phyloP scores from a whole-genome alignment of 1,284 basidiomycete genomes.

The Retiboletus flavoniger region DNA sequence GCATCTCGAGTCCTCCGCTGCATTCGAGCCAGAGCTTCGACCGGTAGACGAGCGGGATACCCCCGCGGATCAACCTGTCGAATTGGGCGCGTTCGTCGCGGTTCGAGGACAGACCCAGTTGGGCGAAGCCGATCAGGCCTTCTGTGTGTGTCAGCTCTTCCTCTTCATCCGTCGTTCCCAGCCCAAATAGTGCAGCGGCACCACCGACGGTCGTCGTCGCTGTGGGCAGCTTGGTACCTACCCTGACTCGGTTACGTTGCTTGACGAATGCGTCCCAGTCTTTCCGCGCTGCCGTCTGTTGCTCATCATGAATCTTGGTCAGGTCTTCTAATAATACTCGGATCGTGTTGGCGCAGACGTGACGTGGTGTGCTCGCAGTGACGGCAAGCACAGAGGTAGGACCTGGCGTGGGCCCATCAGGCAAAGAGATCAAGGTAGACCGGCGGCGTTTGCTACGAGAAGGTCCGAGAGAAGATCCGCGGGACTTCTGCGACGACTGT shows the following conservation, averaged over 20 bases:
- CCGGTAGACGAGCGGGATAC: slow-evolving; percentile 87
- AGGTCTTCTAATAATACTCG: slow-evolving; percentile 77
- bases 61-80: slow-evolving; percentile 73
- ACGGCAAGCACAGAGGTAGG: slow-evolving; percentile 56
- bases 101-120: slow-evolving; percentile 74
- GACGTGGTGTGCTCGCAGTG: slow-evolving; percentile 58
- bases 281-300: slow-evolving; percentile 70
- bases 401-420: slow-evolving; percentile 33
- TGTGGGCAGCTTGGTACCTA: slow-evolving; percentile 20
- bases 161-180: slow-evolving; percentile 60
- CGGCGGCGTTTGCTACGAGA: slow-evolving; percentile 45
- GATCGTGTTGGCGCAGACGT: slow-evolving; percentile 75
- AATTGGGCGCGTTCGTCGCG: slow-evolving; percentile 80
- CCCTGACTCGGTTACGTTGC: slow-evolving; percentile 54
- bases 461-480: slow-evolving; percentile 51
- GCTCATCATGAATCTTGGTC: slow-evolving; percentile 82
- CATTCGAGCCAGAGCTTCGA: slow-evolving; percentile 92
- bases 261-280: slow-evolving; percentile 91
- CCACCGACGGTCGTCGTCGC: slow-evolving; percentile 11
- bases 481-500: slow-evolving; percentile 29
- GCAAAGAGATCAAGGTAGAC: slow-evolving; percentile 40
- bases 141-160: slow-evolving; percentile 73
- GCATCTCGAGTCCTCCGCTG: slow-evolving; percentile 86
- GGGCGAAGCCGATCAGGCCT: slow-evolving; percentile 84
- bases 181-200: slow-evolving; percentile 59